Base-by-base conservation (phyloP, 2,329 filamentous ascomycete species). In the Helotiales sp. region DNA sequence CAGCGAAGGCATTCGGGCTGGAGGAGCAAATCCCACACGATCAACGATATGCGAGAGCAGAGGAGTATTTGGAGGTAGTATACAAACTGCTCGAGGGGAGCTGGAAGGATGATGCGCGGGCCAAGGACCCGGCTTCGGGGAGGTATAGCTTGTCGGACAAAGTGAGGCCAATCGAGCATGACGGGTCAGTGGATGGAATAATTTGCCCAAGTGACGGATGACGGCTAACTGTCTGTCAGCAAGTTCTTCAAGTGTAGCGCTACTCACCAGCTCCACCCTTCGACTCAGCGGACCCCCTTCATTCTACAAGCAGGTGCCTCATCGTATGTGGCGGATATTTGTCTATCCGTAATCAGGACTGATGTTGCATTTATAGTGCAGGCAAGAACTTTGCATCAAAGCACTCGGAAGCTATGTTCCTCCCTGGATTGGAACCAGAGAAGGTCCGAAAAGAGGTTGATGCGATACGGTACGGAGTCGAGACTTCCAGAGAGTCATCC, bases 241-340 rank as follows among this genome's bases (percentile, higher is more conserved):
- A 83, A 83, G 65, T 84, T 82, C 71, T 87, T 82, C 73, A 77
- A 70, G 0, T 82, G 84, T 15, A 17, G 8, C 6, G 36, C 15
- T 22, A 17, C 84, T 17, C 83, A 88, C 59, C 79, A 88, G 63
- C 82, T 81, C 52, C 79, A 87, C 47, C 86, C 86, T 0, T 80
- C 80, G 51, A 85, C 85, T 0, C 87, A 90, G 64, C 76, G 87
- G 1, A 88, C 86, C 1, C 87, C 87, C 0, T 74, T 90, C 1
- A 78, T 89, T 6, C 75, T 89, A 2, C 87, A 90, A 69, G 87
- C 87, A 0, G 87, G 87, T 0, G 86, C 86, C 0, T 36, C 30
- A n/a, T n/a, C n/a, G n/a, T n/a, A n/a, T n/a, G n/a, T n/a, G n/a
- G n/a, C n/a, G n/a, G n/a, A n/a, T n/a, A n/a, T n/a, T n/a, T n/a